phyloP scores from a whole-genome alignment of 2,329 filamentous ascomycete genomes.

The Trichoderma atroviride region DNA sequence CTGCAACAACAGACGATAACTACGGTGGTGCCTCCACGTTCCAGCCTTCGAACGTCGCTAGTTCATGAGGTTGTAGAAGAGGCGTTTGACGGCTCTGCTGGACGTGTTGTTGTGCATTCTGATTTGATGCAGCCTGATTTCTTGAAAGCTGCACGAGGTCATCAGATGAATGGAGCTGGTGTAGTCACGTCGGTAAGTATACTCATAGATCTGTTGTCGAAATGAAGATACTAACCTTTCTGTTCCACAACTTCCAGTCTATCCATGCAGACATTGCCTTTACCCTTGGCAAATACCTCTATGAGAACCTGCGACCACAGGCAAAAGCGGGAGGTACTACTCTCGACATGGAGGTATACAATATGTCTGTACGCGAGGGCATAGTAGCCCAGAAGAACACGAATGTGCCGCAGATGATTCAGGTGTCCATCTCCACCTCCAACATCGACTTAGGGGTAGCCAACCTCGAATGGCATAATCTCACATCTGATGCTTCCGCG shows the following conservation, averaged over 20 bases:
- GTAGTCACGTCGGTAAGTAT: not conserved
- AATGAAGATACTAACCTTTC: not conserved
- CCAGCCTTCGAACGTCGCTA: not conserved
- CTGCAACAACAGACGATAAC: not conserved
- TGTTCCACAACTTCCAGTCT: not conserved
- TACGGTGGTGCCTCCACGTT: not conserved
- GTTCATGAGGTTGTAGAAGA: not conserved
- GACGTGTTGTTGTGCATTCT: not conserved
- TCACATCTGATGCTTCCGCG: not conserved
- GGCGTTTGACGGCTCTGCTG: not conserved
- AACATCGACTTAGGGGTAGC: not conserved
- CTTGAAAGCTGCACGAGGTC: not conserved
- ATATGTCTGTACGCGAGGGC: not conserved
- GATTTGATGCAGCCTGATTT: not conserved
- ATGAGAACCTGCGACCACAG: not conserved
- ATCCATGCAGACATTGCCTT: slow-evolving; percentile 2
- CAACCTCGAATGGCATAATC: not conserved
- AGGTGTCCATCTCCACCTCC: not conserved
- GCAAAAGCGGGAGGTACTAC: not conserved
- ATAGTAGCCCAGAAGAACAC: not conserved
- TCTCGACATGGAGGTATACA: not conserved
- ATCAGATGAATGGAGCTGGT: not conserved
- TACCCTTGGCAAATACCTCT: not conserved
- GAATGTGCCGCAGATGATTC: not conserved
- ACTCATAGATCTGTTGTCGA: not conserved